phyloP scores from a whole-genome alignment of 495 filamentous ascomycete species.

The Xylaria bambusicola region DNA sequence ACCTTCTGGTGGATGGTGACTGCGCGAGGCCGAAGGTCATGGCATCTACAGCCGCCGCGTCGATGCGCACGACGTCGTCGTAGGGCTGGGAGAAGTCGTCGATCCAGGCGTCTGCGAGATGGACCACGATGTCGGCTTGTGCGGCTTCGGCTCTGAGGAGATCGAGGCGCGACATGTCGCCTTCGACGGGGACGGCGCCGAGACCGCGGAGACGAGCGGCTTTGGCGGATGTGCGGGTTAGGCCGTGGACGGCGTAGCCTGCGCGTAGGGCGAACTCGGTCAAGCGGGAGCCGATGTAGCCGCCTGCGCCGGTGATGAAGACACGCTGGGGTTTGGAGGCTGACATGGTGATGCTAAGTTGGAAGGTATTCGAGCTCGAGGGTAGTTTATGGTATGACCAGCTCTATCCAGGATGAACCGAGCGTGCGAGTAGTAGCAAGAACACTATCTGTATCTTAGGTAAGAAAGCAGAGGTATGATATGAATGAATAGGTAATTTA shows the following conservation, averaged over 20 bases:
- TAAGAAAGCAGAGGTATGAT: no score
- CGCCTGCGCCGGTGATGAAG: conserved; percentile 48
- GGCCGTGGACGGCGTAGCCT: conserved; percentile 39
- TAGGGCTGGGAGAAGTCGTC: conserved; percentile 24
- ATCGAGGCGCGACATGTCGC: conserved; percentile 36
- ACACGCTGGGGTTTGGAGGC: conserved; percentile 25
- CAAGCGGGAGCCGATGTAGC: conserved; percentile 43
- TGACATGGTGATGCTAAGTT: not conserved
- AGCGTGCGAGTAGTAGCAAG: no score
- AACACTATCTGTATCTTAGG: no score
- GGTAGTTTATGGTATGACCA: no score
- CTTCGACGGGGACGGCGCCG: conserved; percentile 40
- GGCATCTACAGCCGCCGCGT: conserved; percentile 37
- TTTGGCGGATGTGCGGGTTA: conserved; percentile 36
- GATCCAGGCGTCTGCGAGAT: conserved; percentile 35
- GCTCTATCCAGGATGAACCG: no score
- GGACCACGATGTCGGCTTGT: conserved; percentile 40
- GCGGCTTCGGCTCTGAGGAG: conserved; percentile 35
- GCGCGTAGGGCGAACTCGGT: conserved; percentile 33
- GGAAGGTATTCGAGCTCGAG: no score
- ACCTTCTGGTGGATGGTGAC: conserved; percentile 25
- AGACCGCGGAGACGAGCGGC: conserved; percentile 35
- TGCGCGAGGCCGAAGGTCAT: conserved; percentile 35
- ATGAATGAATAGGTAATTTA: no score
- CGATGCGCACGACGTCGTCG: conserved; percentile 25